Base-by-base conservation (phyloP, 805 yeast genomes). In the Kluyveromyces aestuarii region DNA sequence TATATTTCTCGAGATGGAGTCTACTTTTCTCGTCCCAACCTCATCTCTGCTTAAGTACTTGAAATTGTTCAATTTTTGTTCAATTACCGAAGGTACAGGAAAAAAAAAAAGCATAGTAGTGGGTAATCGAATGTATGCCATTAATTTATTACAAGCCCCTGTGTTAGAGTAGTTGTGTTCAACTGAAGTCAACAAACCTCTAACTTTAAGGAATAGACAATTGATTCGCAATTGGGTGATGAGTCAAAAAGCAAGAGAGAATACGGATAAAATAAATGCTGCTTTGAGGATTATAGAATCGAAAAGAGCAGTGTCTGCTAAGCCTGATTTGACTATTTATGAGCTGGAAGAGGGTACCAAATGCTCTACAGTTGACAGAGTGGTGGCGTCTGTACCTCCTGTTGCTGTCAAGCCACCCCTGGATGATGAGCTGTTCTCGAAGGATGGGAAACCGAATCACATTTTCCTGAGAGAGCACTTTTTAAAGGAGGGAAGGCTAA, bases 401-500 rank as follows among this genome's bases (percentile, higher is more conserved):
- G 89, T 96, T 0, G 84, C 85, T 1, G 66, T 79, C 8, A 66
- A 67, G 42, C 71, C 71, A 16, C 96, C 96, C 0, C 64, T 75
- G 0, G 87, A 90, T 61, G 75, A 69, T 5, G 80, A 86, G 61
- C 71, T 91, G 16, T 91, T 88, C 57, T 63, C 63, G 39, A 65
- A 69, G 3, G 73, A 74, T 47, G 89, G 87, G 1, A 68, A 79
- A 50, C 97, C 97, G 10, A 79, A 88, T 60, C 76, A 81, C 55
- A 79, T 69, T 40, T 85, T 86, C 57, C 66, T 93, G 48, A 80
- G 76, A 54, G 76, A 80, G 25, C 96, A 88, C 68, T 84, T 90
- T 55, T 70, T 74, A 54, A 71, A 75, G 39, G 97, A 93, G 66
- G 98, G 99, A 2, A 74, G 96, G 49, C 69, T 91, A 39, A 72